Percentiles rank a stretch among this genome's conserved stretches.
Conservation (phyloP, 306 rosid genomes). For the Gastrolobium villosum region DNA sequence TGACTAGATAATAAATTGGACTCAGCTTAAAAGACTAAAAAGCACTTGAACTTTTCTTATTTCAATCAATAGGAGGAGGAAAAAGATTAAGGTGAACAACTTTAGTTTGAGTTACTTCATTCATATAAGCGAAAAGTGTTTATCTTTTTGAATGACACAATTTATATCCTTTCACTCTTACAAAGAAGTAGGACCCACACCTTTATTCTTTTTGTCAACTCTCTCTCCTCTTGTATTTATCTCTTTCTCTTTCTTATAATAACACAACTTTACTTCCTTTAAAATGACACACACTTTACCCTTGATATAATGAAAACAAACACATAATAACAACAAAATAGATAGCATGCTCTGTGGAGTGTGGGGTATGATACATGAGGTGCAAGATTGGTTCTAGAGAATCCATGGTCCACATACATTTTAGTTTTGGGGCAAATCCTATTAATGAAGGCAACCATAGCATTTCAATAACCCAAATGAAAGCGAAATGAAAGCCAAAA, state of each 20-base stretch:
- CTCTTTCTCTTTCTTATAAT: too few relatives aligned
- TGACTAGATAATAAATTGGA: conserved; percentile 34
- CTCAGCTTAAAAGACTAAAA: not conserved
- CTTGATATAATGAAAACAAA: conserved; percentile 23
- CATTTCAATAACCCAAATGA: conserved; percentile 8
- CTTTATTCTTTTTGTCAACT: too few relatives aligned
- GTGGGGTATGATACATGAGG: conserved; percentile 30
- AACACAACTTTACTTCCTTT: too few relatives aligned
- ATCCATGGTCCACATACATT: conserved; percentile 37
- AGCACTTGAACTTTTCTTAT: not conserved
- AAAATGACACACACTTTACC: too few relatives aligned
- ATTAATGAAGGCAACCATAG: not conserved
- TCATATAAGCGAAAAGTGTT: too few relatives aligned
- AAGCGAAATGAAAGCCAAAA: not conserved
- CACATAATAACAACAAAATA: conserved; percentile 10
- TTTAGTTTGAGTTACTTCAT: not conserved
- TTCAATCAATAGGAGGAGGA: conserved; percentile 9
- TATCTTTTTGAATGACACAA: too few relatives aligned
- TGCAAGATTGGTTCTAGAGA: conserved; percentile 18
- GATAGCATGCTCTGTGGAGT: conserved; percentile 43
- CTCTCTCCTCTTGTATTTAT: too few relatives aligned
- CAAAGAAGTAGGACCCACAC: too few relatives aligned
- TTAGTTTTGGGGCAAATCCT: not conserved
- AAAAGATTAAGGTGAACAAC: not conserved
- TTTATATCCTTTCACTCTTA: too few relatives aligned